Evolutionary conservation across 805 yeast species (phyloP), one percentile per base, ranked within the genome.

Genomic region (Hyphopichia homilentoma): DNA sequence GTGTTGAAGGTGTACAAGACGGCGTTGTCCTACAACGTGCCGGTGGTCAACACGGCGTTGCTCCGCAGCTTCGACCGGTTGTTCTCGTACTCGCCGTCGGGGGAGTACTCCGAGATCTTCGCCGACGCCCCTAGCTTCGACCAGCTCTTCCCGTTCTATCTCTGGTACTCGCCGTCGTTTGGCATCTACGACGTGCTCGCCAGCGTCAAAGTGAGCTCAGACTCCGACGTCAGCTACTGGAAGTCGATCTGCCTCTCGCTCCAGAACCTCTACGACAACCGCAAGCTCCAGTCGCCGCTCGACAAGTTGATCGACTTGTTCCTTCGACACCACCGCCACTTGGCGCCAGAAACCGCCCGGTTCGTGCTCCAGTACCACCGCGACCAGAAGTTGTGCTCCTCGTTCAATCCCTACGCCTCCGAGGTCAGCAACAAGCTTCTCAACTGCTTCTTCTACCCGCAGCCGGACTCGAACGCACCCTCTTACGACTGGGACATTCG

Each of bases 321-420:
- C 27, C 41, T 73, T 21, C 42, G 44, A 4, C 48, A 70, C 41
- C 43, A 70, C 12, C 54, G 51, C 3, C 50, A 52, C 30, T 41
- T 77, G 17, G 56, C 68, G 7, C 56, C 58, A 1, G 55, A 52
- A 3, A 57, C 59, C 7, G 62, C 70, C n/a, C 41, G 53, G 4
- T 65, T 61, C 32, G 67, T 83, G 3, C 49, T 82, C 17, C 53
- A 61, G 3, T 69, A 59, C 42, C 79, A 75, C 48, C 54, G 58
- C 4, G 59, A 63, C 8, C 73, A 74, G 32, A 67, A 70, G 33
- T 47, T 69, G 19, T 81, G 89, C 46, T 65, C 79, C 2, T 73
- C 77, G 7, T 49, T 78, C 5, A 54, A 70, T 19, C 59, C 69
- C 0, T 52, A 64, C 6, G 81, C 88, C 84, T 56, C 57, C 29